Base-by-base conservation (phyloP, 768 basidiomycete genomes). In the Pleurotus tuber-regium region DNA sequence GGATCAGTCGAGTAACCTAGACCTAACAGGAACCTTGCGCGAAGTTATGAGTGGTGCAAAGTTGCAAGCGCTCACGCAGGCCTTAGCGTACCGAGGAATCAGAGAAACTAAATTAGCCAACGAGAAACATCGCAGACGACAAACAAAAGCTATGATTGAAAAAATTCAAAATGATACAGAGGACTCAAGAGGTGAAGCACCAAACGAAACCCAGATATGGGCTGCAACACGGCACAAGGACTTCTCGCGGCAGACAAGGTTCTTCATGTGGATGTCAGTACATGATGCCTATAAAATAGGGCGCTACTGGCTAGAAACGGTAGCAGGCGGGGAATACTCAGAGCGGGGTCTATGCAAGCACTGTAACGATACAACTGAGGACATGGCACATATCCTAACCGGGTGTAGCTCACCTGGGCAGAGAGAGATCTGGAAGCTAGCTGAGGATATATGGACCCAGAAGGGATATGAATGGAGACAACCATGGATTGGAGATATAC, bases 351-450 rank as follows among this genome's bases (percentile, higher is more conserved):
- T 8, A 8, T 68, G 67, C 53, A 24, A 3, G 0, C 29, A 43
- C 1, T 65, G 65, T 26, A 26, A 35, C 1, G 50, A 18, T 0
- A 50, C 5, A 7, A 14, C 28, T 3, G 70, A 70, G 39, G 35
- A 61, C 7, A 57, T 71, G 53, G 58, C 63, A 8, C 68, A 71
- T 39, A 68, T 69, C 8, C 57, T 70, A 1, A 54, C 49, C 0
- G 44, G 65, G 19, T 70, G 69, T 41, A 23, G 19, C 40, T 51
- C 44, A 1, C 50, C 56, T 1, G 63, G 63, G 0, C 64, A 64
- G 38, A 38, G 43, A 38, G 21, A n/a, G 19, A 39, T 66, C 5
- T 70, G 68, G 68, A 16, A 51, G 16, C 26, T 57, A 1, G 59
- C 55, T 4, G 39, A 52, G 33, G 36, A 54, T 11, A 10, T 64